These are phyloP conservation scores for Colletotrichum simmondsii DNA, from an alignment of 2,329 filamentous ascomycete species.

Conservation along the genomic window DNA sequence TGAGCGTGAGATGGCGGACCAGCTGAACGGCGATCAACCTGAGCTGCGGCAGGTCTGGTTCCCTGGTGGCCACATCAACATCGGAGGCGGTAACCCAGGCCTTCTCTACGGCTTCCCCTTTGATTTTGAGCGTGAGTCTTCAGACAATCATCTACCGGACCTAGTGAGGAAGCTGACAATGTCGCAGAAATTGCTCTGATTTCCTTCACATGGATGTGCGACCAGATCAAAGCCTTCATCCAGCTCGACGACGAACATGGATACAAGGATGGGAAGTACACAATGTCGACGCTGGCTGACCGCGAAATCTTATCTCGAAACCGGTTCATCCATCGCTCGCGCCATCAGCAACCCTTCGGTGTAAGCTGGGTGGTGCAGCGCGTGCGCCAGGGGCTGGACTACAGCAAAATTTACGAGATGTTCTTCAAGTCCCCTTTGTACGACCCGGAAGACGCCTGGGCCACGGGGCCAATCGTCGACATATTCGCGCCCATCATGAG, in stretches of 20 bases:
- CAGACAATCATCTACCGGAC: too few species aligned
- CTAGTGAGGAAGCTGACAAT: not conserved
- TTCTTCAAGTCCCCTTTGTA: not conserved
- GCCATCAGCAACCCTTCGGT: not conserved
- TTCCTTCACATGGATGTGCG: conserved; percentile 35
- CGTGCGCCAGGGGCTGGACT: not conserved
- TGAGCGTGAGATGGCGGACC: not conserved
- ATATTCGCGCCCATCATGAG: conserved; percentile 9
- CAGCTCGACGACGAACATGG: not conserved
- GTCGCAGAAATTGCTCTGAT: conserved; percentile 29
- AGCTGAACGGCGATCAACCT: not conserved
- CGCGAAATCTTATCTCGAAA: not conserved
- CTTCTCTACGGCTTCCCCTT: not conserved
- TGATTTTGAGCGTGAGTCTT: conserved; percentile 10
- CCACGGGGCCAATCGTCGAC: conserved; percentile 12
- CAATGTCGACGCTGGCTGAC: not conserved
- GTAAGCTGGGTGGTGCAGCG: not conserved
- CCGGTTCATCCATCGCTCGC: not conserved
- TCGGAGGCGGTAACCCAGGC: conserved; percentile 16
- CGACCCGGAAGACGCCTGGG: conserved; percentile 12
- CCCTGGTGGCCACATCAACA: conserved; percentile 18
- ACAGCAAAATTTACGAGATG: not conserved
- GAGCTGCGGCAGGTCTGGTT: conserved; percentile 27
- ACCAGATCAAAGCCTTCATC: not conserved
- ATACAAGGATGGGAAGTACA: too few species aligned